Percentiles rank a stretch among this genome's conserved stretches.
Conservation (phyloP, 352 stramenopile species). For the Globisporangium iwayamae region DNA sequence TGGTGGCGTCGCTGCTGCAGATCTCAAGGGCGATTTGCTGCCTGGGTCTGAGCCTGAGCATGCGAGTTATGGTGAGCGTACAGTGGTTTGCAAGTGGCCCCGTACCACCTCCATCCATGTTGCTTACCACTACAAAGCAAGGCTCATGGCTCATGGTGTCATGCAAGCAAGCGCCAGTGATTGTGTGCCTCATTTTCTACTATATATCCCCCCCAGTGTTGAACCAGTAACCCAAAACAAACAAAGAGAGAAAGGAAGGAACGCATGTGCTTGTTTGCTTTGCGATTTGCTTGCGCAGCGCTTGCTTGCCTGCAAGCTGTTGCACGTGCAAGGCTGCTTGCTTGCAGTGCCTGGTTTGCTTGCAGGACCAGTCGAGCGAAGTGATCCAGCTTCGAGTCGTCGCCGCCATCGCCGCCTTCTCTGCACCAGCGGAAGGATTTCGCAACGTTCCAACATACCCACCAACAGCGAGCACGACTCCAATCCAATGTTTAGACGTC, state of each 20-base stretch:
- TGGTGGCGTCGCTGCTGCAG: background rate
- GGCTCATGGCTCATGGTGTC: background rate
- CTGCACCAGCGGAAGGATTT: background rate
- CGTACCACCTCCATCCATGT: background rate
- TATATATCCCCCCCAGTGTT: conserved; percentile 10
- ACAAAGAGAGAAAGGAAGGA: conserved; percentile 7
- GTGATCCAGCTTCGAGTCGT: background rate
- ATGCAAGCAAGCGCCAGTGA: background rate
- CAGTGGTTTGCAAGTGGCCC: background rate
- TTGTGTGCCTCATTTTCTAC: background rate
- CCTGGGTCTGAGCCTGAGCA: background rate
- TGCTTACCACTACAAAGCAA: background rate
- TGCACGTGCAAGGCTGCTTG: background rate
- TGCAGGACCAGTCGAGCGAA: background rate
- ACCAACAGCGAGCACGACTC: background rate
- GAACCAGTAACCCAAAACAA: conserved; percentile 8
- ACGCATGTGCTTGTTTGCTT: background rate
- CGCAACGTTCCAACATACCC: conserved; percentile 11
- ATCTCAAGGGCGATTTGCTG: background rate
- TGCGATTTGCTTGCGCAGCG: background rate
- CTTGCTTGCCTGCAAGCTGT: background rate
- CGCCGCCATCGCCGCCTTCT: background rate
- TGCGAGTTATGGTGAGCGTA: background rate
- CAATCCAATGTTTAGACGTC: conserved; percentile 4
- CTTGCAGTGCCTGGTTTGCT: background rate